These are phyloP conservation scores for Trichoderma harzianum DNA, from an alignment of 2,329 filamentous ascomycete species.

Conservation along the genomic window DNA sequence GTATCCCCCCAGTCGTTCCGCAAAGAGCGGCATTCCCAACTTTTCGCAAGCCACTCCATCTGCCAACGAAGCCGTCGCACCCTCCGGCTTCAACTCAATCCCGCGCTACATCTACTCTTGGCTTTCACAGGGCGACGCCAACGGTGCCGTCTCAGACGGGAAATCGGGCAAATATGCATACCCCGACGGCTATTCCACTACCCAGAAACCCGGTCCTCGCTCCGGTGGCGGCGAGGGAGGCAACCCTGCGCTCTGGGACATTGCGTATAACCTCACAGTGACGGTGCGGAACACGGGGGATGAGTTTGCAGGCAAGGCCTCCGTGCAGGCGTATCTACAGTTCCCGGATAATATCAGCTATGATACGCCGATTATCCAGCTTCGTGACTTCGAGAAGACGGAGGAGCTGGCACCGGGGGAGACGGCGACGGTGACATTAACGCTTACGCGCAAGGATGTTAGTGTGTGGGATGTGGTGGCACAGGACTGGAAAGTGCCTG, in stretches of 20 bases:
- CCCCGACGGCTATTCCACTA: slow-evolving; percentile 61
- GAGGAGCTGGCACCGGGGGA: slow-evolving; percentile 50
- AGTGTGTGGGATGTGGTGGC: slow-evolving; percentile 67
- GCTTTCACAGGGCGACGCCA: slow-evolving; percentile 43
- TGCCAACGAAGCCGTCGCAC: slow-evolving; percentile 55
- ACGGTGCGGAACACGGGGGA: slow-evolving; percentile 53
- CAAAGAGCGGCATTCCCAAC: slow-evolving; percentile 40
- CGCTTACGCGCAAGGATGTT: slow-evolving; percentile 63
- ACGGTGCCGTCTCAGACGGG: slow-evolving; percentile 39
- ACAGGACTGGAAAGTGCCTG: slow-evolving; percentile 64
- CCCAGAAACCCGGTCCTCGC: slow-evolving; percentile 42
- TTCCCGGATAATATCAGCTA: slow-evolving; percentile 37
- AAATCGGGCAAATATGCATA: slow-evolving; percentile 53
- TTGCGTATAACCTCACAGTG: slow-evolving; percentile 41
- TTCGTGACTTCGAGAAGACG: slow-evolving; percentile 72
- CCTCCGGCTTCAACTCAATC: slow-evolving; percentile 55
- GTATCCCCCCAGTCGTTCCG: slow-evolving; percentile 33
- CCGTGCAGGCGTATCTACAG: slow-evolving; percentile 46
- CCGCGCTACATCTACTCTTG: slow-evolving; percentile 70
- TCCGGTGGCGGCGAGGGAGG: slow-evolving; percentile 69
- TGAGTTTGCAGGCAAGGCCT: slow-evolving; percentile 41
- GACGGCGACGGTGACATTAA: slow-evolving; percentile 51
- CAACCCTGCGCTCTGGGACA: slow-evolving; percentile 62
- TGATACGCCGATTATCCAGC: slow-evolving; percentile 65
- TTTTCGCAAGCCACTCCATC: slow-evolving; percentile 52